Evolutionary conservation across 352 stramenopile species (phyloP).

Genomic region (Pythium monospermum): DNA sequence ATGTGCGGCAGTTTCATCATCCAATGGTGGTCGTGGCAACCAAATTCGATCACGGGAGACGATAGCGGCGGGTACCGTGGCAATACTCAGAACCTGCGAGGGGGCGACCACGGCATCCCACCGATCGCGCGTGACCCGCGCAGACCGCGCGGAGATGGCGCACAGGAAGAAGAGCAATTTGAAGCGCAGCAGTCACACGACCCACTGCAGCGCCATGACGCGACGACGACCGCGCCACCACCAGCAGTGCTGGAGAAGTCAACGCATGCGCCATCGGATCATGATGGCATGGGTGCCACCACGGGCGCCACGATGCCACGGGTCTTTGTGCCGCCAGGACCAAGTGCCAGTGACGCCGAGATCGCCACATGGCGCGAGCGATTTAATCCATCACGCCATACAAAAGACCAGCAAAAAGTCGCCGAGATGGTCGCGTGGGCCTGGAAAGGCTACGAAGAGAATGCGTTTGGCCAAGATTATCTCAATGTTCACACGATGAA

Average conservation of each 20-base stretch:
- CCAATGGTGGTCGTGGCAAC: conserved; percentile 43
- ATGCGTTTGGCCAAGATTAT: conserved; percentile 69
- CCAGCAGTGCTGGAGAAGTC: conserved; percentile 9
- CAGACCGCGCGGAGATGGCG: not conserved
- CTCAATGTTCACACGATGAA: conserved; percentile 61
- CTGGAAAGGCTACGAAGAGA: conserved; percentile 71
- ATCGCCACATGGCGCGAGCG: conserved; percentile 30
- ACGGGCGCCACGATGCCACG: not conserved
- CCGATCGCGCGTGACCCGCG: not conserved
- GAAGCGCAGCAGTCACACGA: not conserved
- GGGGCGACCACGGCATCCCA: not conserved
- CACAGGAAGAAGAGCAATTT: not conserved
- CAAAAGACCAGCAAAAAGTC: conserved; percentile 50
- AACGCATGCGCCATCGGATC: not conserved
- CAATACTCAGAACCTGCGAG: conserved; percentile 11
- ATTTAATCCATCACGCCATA: conserved; percentile 49
- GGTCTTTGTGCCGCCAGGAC: conserved; percentile 24
- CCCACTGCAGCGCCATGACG: not conserved
- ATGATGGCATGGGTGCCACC: not conserved
- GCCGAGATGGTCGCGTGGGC: conserved; percentile 66
- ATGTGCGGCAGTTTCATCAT: conserved; percentile 36
- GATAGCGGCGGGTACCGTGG: not conserved
- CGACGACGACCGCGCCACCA: not conserved
- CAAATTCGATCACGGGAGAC: conserved; percentile 9
- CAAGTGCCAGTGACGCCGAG: conserved; percentile 24